A percentile compares a stretch with the other conserved stretches of the same genome.
phyloP scores from a whole-genome alignment of 345 rosid species.

The Carallia pectinifolia region DNA sequence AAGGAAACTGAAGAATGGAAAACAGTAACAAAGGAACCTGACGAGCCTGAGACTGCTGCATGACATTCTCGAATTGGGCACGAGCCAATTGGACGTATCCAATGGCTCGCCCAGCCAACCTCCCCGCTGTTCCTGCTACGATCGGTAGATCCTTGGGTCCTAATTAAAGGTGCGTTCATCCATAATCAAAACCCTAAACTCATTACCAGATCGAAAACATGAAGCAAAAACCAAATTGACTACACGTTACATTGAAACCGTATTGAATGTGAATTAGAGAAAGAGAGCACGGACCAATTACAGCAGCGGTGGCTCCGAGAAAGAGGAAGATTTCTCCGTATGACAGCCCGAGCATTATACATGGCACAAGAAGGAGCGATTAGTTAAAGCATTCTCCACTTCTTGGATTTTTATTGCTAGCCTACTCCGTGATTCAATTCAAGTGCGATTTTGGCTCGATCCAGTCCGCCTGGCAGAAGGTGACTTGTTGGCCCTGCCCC shows the following conservation, averaged over 20 bases:
- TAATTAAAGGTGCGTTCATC: conserved; percentile 2
- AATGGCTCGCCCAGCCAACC: conserved; percentile 71
- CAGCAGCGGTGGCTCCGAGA: too few species aligned
- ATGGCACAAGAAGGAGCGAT: too few species aligned
- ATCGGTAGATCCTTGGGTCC: conserved; percentile 83
- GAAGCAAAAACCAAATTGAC: too few species aligned
- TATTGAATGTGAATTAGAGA: background rate
- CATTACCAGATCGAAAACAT: background rate
- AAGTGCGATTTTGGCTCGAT: background rate
- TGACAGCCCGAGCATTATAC: too few species aligned
- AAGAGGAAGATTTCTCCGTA: too few species aligned
- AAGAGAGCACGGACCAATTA: too few species aligned
- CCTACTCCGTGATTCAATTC: too few species aligned
- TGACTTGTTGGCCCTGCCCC: too few species aligned
- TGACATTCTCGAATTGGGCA: conserved; percentile 67
- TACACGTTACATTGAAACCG: background rate
- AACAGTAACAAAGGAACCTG: conserved; percentile 43
- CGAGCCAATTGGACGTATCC: conserved; percentile 82
- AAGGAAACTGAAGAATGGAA: background rate
- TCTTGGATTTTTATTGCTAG: too few species aligned
- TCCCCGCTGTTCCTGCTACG: conserved; percentile 72
- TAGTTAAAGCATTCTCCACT: too few species aligned
- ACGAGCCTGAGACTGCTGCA: conserved; percentile 90
- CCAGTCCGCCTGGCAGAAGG: background rate
- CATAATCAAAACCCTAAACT: too few species aligned